A percentile compares a stretch with the other conserved stretches of the same genome.
Evolutionary conservation across 305 asterid genomes (phyloP).

Genomic region (Fraxinus albicans): DNA sequence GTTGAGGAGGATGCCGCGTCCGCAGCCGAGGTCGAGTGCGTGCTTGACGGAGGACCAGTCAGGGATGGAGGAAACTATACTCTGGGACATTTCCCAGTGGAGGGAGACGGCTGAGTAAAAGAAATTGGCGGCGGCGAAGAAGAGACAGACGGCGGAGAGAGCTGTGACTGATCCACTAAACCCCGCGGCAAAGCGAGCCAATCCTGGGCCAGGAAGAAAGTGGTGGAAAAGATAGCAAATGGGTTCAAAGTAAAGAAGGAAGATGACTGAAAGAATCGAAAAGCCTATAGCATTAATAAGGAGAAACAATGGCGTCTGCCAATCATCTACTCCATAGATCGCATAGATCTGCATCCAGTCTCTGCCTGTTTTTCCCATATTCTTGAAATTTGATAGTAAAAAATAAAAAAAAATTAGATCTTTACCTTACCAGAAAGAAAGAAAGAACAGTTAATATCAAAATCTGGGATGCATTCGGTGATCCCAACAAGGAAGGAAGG

Average conservation of each 20-base stretch:
- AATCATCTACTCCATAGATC: constrained; percentile 88
- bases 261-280: constrained; percentile 56
- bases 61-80: constrained; percentile 75
- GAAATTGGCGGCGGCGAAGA: constrained; percentile 77
- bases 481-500: not conserved
- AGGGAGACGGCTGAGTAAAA: constrained; percentile 86
- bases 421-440: not conserved
- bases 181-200: constrained; percentile 81
- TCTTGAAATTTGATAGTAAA: constrained; percentile 10
- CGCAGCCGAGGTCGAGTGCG: constrained; percentile 96
- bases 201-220: constrained; percentile 65
- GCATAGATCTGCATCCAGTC: constrained; percentile 98
- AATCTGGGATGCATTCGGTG: not conserved
- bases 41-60: constrained; percentile 93
- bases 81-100: constrained; percentile 94
- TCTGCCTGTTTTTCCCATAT: constrained; percentile 72
- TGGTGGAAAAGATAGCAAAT: constrained; percentile 54
- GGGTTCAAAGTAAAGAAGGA: constrained; percentile 82
- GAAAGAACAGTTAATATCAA: not conserved
- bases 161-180: constrained; percentile 90
- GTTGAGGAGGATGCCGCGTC: constrained; percentile 87
- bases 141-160: constrained; percentile 82
- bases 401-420: not conserved
- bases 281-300: constrained; percentile 64
- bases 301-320: constrained; percentile 84